These are phyloP conservation scores for Cucurbita argyrosperma DNA, from an alignment of 306 rosid genomes.

Conservation along the genomic window DNA sequence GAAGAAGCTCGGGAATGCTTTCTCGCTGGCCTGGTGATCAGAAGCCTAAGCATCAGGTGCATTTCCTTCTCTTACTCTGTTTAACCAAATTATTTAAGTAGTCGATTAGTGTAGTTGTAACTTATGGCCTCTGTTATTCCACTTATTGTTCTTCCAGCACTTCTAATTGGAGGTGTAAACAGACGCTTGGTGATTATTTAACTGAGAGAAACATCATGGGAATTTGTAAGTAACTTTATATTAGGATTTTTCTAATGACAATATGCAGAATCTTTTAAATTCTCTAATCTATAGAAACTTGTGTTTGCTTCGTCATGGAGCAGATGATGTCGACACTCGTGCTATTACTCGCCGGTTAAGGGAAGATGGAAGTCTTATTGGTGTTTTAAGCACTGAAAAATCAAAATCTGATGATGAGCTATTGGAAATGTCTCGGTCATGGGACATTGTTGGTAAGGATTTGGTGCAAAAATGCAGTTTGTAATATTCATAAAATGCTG, in stretches of 20 bases:
- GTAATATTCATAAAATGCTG: background rate
- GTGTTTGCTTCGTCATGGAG: constrained; percentile 16
- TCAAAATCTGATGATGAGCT: constrained; percentile 73
- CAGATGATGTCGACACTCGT: constrained; percentile 93
- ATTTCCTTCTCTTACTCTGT: background rate
- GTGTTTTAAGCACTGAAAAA: constrained; percentile 80
- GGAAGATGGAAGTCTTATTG: constrained; percentile 91
- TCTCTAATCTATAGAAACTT: background rate
- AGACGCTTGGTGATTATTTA: constrained; percentile 62
- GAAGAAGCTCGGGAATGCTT: constrained; percentile 72
- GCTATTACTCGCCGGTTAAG: constrained; percentile 86
- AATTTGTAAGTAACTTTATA: constrained; percentile 48
- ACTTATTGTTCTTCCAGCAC: constrained; percentile 41
- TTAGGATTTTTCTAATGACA: background rate
- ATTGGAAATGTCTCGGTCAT: constrained; percentile 59
- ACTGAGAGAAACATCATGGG: constrained; percentile 84
- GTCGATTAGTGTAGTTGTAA: background rate
- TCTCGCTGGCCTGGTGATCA: constrained; percentile 73
- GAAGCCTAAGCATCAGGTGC: constrained; percentile 76
- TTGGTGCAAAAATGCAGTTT: background rate
- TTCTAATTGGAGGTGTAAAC: constrained; percentile 76
- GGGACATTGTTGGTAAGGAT: constrained; percentile 90
- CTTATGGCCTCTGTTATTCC: background rate
- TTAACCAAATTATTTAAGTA: background rate
- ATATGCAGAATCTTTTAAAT: background rate